phyloP scores from a whole-genome alignment of 192 early-diverging fungal genomes.

The Entophlyctis helioformis region DNA sequence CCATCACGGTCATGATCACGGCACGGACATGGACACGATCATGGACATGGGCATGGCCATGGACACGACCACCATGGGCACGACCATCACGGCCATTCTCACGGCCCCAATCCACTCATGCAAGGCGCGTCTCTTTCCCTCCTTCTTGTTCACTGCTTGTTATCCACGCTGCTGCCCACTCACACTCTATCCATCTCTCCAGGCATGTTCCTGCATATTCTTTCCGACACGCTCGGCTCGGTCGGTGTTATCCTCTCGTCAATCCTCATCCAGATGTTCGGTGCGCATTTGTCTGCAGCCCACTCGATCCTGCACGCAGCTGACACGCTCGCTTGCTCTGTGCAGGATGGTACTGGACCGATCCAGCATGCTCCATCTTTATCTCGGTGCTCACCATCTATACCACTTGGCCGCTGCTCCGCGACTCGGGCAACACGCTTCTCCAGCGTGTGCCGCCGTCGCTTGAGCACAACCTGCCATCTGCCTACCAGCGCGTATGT shows the following conservation, averaged over 20 bases:
- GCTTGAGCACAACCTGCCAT: slow-evolving; percentile 6
- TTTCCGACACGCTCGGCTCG: slow-evolving; percentile 90
- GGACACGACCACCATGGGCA: slow-evolving; percentile 12
- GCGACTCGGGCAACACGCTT: slow-evolving; percentile 39
- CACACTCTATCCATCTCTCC: not conserved
- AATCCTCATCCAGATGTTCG: slow-evolving; percentile 74
- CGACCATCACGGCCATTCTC: slow-evolving; percentile 10
- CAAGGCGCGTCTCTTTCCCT: slow-evolving; percentile 63
- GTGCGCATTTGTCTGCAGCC: slow-evolving; percentile 6
- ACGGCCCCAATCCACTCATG: slow-evolving; percentile 67
- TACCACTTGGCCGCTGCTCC: slow-evolving; percentile 75
- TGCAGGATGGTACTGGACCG: slow-evolving; percentile 81
- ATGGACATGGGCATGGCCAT: slow-evolving; percentile 6
- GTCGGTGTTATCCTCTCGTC: slow-evolving; percentile 94
- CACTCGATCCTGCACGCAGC: not conserved
- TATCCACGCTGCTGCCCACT: too few relatives aligned
- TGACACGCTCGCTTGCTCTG: not conserved
- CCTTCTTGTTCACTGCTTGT: too few relatives aligned
- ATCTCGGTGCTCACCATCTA: slow-evolving; percentile 81
- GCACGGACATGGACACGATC: slow-evolving; percentile 11
- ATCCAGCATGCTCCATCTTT: slow-evolving; percentile 86
- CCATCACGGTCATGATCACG: slow-evolving; percentile 25
- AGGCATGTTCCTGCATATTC: slow-evolving; percentile 85
- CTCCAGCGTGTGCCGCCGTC: slow-evolving; percentile 24
- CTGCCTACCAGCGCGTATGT: slow-evolving; percentile 14